Evolutionary conservation across 2,329 filamentous ascomycete species (phyloP), one percentile per base, ranked within the genome.

Genomic region (Fusarium xyrophilum): DNA sequence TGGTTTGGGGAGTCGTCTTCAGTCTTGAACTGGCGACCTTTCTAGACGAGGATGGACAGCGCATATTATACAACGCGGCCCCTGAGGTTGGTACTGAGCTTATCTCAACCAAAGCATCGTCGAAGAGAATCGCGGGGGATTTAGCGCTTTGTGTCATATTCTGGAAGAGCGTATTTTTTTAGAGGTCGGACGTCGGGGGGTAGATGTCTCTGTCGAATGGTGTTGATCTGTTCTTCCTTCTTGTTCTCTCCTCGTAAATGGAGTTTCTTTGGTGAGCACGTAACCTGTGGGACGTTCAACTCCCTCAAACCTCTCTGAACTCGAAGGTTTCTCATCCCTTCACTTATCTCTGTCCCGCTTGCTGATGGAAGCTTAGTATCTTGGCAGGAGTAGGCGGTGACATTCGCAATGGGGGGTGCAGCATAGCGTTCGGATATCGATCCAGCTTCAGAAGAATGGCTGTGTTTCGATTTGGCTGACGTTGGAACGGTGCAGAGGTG

Each of bases 21-120:
- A 28, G 25, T 15, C 9, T 21, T 28, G 9, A 8, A 3, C 10
- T 19, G 6, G 13, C 13, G 6, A 9, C 15, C 6, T n/a, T 21
- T 8, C 6, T 7, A 11, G 25, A 15, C 27, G 42, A 8, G 19
- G 42, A 19, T 12, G 4, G 6, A 44, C 2, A 28, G 19, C 9
- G 9, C 4, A 15, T 27, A n/a, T 15, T 0, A 44, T 13, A 5
- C 6, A 15, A 8, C 1, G n/a, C 3, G 12, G 12, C 3, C 40
- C 17, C 4, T 3, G 3, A 28, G 12, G 9, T 6, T 27, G 6
- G 17, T n/a, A 13, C 13, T n/a, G 12, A 28, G 25, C 12, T 27
- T 28, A 14, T 14, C 12, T 27, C 25, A 14, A 7, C 23, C 3
- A 23, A 19, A 43, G 17, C 11, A 43, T 7, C 12, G 1, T 17